Conservation (phyloP, 176 grass and related monocot species). For the Ensete ventricosum region DNA sequence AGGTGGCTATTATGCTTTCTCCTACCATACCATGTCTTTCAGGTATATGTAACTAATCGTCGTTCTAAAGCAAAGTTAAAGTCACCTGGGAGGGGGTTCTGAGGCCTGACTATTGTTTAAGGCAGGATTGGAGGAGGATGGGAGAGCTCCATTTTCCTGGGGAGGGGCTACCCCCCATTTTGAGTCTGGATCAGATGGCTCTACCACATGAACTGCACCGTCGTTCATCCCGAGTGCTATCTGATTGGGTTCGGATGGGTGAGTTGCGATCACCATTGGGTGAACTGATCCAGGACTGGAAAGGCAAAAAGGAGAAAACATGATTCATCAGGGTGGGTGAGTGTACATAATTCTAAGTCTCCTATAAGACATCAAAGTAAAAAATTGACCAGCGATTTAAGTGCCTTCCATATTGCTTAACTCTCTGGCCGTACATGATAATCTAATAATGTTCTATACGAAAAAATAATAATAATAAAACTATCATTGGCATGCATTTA, state of each 20-base stretch:
- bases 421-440: too few relatives aligned
- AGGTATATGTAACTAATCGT: too few relatives aligned
- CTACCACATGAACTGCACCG: conserved; percentile 78
- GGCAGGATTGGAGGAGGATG: conserved; percentile 31
- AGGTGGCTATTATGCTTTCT: too few relatives aligned
- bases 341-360: neutral
- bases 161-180: conserved; percentile 65
- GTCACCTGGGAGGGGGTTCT: conserved; percentile 57
- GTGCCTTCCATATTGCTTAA: too few relatives aligned
- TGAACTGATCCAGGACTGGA: conserved; percentile 47
- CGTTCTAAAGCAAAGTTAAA: too few relatives aligned
- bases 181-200: conserved; percentile 61
- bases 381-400: too few relatives aligned
- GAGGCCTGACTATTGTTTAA: conserved; percentile 55
- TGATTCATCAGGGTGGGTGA: neutral
- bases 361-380: too few relatives aligned
- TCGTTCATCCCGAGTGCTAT: conserved; percentile 93
- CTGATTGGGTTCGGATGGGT: conserved; percentile 89
- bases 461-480: too few relatives aligned
- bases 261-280: conserved; percentile 79
- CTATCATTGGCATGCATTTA: too few relatives aligned
- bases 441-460: too few relatives aligned
- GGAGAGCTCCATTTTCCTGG: conserved; percentile 72
- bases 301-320: neutral
- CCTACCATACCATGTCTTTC: too few relatives aligned